Percentiles rank a stretch among this genome's conserved stretches.
Conservation (phyloP, 306 rosid genomes). For the Cucurbita maxima region DNA sequence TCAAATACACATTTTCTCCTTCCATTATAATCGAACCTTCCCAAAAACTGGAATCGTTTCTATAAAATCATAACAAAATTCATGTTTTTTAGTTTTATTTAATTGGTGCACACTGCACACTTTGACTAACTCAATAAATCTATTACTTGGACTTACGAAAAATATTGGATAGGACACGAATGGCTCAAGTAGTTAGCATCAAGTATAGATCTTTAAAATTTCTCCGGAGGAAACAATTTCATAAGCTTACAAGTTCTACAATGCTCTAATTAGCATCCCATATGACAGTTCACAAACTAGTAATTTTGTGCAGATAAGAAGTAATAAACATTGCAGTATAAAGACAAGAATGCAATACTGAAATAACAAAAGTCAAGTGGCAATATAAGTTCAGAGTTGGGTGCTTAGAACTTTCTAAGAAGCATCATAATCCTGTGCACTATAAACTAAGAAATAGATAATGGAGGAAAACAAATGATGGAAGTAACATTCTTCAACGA, state of each 20-base stretch:
- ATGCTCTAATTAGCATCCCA: not conserved
- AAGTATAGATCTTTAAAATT: not conserved
- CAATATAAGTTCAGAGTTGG: not conserved
- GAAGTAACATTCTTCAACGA: not conserved
- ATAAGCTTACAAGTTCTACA: not conserved
- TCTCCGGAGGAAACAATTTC: not conserved
- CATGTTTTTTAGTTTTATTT: not conserved
- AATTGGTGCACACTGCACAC: not conserved
- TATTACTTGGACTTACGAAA: not conserved
- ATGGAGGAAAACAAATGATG: not conserved
- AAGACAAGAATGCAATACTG: not conserved
- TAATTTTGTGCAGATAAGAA: too few relatives aligned
- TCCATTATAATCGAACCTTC: not conserved
- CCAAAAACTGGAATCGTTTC: not conserved
- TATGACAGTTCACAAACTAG: not conserved
- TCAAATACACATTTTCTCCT: not conserved
- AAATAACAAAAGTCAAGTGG: not conserved
- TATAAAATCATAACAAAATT: not conserved
- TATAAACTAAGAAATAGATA: not conserved
- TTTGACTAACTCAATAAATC: not conserved
- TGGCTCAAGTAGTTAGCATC: not conserved
- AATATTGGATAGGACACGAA: not conserved
- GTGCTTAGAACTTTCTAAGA: not conserved
- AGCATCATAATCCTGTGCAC: not conserved
- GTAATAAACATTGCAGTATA: not conserved